These are phyloP conservation scores for Neonectria coccinea DNA, from an alignment of 2,329 filamentous ascomycete species.

Conservation along the genomic window DNA sequence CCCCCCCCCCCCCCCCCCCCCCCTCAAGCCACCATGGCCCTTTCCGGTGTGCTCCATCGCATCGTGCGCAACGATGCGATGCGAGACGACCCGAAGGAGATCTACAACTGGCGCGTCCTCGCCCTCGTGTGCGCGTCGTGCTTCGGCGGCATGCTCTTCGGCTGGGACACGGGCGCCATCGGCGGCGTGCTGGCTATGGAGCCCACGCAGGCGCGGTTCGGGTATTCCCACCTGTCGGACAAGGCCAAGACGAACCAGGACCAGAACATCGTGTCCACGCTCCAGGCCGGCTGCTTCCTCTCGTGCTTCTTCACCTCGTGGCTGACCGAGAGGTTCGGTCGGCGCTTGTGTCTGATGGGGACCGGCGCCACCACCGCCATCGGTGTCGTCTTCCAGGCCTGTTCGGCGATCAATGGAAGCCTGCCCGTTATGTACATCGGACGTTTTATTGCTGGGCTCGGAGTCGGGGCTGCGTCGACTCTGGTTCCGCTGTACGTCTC, in stretches of 20 bases:
- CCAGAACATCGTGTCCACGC: conserved; percentile 76
- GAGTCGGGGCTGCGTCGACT: conserved; percentile 63
- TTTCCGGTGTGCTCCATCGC: conserved; percentile 60
- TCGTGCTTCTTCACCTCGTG: conserved; percentile 69
- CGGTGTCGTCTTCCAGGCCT: conserved; percentile 73
- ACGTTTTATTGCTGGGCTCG: conserved; percentile 64
- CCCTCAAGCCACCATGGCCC: conserved; percentile 51
- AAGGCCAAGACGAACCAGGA: conserved; percentile 63
- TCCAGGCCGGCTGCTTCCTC: conserved; percentile 76
- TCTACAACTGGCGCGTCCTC: conserved; percentile 78
- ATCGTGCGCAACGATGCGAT: conserved; percentile 79
- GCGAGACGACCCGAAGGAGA: conserved; percentile 73
- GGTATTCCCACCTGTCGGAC: conserved; percentile 46
- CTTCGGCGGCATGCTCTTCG: conserved; percentile 71
- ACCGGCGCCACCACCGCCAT: conserved; percentile 68
- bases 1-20: background rate
- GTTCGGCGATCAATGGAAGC: conserved; percentile 64
- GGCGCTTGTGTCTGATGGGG: conserved; percentile 65
- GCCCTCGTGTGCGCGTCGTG: conserved; percentile 73
- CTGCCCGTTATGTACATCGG: conserved; percentile 75
- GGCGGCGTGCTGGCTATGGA: conserved; percentile 73
- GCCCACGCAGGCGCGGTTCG: conserved; percentile 62
- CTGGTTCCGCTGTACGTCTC: conserved; percentile 60
- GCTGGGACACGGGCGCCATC: conserved; percentile 72
- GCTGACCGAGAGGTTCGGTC: conserved; percentile 66